These are phyloP conservation scores for Tricholoma saponaceum DNA, from an alignment of 768 basidiomycete species.

Conservation along the genomic window DNA sequence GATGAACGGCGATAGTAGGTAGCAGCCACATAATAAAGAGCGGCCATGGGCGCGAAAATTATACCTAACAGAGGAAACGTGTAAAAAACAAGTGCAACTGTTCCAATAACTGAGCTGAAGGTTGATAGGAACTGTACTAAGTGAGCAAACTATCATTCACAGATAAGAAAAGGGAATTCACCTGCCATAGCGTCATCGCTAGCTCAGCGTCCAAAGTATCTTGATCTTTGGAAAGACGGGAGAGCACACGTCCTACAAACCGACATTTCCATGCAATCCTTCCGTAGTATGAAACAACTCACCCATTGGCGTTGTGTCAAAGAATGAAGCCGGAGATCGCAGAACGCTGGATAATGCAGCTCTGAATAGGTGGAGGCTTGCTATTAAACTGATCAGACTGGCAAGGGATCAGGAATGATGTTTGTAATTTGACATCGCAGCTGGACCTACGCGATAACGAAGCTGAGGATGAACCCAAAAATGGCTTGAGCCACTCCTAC, in stretches of 20 bases:
- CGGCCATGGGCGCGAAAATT: slow-evolving; percentile 48
- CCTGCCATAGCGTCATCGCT: slow-evolving; percentile 44
- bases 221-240: slow-evolving; percentile 59
- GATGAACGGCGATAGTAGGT: slow-evolving; percentile 58
- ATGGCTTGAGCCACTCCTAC: slow-evolving; percentile 47
- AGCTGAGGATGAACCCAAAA: slow-evolving; percentile 45
- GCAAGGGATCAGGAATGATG: background rate
- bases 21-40: slow-evolving; percentile 50
- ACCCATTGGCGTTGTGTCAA: slow-evolving; percentile 73
- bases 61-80: slow-evolving; percentile 66
- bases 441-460: slow-evolving; percentile 42
- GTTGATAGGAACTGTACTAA: slow-evolving; percentile 37
- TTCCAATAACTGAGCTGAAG: slow-evolving; percentile 45
- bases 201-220: slow-evolving; percentile 52
- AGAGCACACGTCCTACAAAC: slow-evolving; percentile 47
- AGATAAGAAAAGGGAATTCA: slow-evolving; percentile 8
- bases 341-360: slow-evolving; percentile 53
- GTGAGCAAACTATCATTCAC: background rate
- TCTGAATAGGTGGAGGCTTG: slow-evolving; percentile 50
- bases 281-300: too few species aligned
- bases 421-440: too few species aligned
- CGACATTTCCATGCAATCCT: background rate
- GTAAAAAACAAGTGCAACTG: slow-evolving; percentile 59
- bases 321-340: slow-evolving; percentile 60
- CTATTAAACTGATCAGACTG: slow-evolving; percentile 23